Percentiles rank a stretch among this genome's conserved stretches.
phyloP scores from a whole-genome alignment of 805 yeast genomes.

The Barnettozyma pratensis region DNA sequence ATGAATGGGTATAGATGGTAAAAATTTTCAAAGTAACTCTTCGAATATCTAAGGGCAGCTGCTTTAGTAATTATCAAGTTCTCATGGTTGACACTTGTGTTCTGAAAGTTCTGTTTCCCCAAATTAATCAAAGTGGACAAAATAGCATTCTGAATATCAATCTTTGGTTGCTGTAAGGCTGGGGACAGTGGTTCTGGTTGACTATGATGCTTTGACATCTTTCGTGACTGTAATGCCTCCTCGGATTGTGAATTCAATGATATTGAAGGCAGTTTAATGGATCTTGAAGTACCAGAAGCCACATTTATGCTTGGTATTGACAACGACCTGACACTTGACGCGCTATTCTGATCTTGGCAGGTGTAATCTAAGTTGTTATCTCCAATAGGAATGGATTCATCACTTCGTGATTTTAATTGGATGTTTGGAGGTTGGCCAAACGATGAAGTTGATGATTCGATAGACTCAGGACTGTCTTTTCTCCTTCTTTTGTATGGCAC shows the following conservation, averaged over 20 bases:
- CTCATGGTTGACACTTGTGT: background rate
- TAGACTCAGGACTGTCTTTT: background rate
- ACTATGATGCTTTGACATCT: background rate
- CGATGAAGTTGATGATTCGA: background rate
- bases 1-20: constrained; percentile 18
- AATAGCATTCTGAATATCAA: constrained; percentile 19
- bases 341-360: background rate
- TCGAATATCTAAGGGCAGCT: constrained; percentile 14
- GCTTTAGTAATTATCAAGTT: constrained; percentile 14
- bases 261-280: constrained; percentile 2
- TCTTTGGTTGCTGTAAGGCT: constrained; percentile 4
- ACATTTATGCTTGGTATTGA: constrained; percentile 2
- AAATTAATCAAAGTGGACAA: constrained; percentile 19
- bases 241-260: constrained; percentile 1
- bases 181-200: constrained; percentile 2
- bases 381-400: too few species aligned
- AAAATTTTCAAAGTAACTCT: constrained; percentile 14
- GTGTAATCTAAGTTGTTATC: background rate
- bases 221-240: background rate
- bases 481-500: constrained; percentile 1
- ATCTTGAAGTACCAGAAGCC: background rate
- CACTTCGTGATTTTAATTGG: too few species aligned
- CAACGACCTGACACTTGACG: background rate
- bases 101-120: constrained; percentile 13
- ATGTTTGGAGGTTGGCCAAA: background rate